Evolutionary conservation across 2,329 filamentous ascomycete species (phyloP).

Genomic region (Orbilia ellipsospora): DNA sequence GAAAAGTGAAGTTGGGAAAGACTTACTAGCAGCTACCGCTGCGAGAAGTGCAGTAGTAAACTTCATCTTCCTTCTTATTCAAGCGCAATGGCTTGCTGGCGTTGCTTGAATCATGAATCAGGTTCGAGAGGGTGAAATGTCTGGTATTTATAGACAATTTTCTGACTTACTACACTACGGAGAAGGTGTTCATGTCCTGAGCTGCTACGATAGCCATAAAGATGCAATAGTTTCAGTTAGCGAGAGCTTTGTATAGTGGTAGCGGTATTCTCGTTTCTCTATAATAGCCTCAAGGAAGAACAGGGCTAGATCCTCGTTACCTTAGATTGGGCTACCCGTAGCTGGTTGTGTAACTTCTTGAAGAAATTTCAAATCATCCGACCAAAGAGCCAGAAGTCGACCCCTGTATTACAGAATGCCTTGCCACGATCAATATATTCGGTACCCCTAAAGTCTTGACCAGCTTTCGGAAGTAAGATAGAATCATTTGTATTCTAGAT

Average conservation of each 20-base stretch:
- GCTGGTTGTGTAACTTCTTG: constrained; percentile 21
- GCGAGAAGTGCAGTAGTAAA: constrained; percentile 29
- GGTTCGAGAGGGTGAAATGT: background rate
- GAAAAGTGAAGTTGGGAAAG: background rate
- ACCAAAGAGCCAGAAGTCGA: background rate
- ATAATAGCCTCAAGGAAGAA: background rate
- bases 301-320: no score
- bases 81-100: constrained; percentile 21
- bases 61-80: constrained; percentile 30
- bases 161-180: background rate
- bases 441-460: no score
- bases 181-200: background rate
- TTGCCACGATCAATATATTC: no score
- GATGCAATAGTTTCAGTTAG: constrained; percentile 30
- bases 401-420: constrained; percentile 17
- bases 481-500: no score
- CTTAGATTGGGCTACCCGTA: background rate
- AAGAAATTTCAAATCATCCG: constrained; percentile 30
- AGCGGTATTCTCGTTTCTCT: constrained; percentile 2
- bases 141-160: constrained; percentile 38
- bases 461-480: no score
- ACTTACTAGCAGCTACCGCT: constrained; percentile 40
- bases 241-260: constrained; percentile 9
- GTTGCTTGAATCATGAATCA: constrained; percentile 5
- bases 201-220: background rate